Evolutionary conservation across 2,329 filamentous ascomycete genomes (phyloP).

Genomic region (Diplocarpon mali): DNA sequence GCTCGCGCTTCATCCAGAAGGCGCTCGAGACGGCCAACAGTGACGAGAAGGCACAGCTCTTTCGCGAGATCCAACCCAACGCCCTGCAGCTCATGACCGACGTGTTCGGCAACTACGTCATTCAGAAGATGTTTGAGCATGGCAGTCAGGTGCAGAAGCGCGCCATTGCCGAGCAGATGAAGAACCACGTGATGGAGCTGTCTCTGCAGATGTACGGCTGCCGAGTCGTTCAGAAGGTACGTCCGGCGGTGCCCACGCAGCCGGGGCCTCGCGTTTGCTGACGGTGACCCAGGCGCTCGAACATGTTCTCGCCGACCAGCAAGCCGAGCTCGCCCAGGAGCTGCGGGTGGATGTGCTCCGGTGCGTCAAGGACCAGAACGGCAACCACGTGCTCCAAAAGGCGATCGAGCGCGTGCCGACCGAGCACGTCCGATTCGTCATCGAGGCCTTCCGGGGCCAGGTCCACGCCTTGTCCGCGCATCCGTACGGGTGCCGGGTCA

Average conservation of each 20-base stretch:
- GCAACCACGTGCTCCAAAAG: constrained; percentile 95
- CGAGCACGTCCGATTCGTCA: constrained; percentile 73
- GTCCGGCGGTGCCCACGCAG: too few species aligned
- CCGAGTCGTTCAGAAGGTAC: constrained; percentile 89
- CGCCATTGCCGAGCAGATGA: constrained; percentile 76
- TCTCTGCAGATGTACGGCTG: constrained; percentile 89
- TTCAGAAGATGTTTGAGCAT: constrained; percentile 96
- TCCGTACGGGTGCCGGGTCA: constrained; percentile 80
- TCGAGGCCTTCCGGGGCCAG: constrained; percentile 66
- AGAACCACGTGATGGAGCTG: constrained; percentile 66
- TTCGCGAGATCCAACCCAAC: constrained; percentile 76
- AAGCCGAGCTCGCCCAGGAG: constrained; percentile 73
- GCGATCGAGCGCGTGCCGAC: constrained; percentile 72
- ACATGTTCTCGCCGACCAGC: constrained; percentile 84
- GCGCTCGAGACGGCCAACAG: constrained; percentile 89
- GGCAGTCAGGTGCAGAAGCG: constrained; percentile 91
- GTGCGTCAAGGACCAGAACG: constrained; percentile 78
- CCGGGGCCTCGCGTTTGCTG: too few species aligned
- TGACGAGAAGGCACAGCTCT: constrained; percentile 87
- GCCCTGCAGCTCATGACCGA: constrained; percentile 86
- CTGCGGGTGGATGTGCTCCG: constrained; percentile 64
- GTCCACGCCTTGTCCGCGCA: constrained; percentile 67
- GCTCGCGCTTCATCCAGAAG: constrained; percentile 88
- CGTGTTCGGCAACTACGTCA: constrained; percentile 96
- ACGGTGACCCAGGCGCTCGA: constrained; percentile 61